Evolutionary conservation across 2,329 filamentous ascomycete species (phyloP), one percentile per base, ranked within the genome.

Genomic region (Ceratocystis alfenasii): DNA sequence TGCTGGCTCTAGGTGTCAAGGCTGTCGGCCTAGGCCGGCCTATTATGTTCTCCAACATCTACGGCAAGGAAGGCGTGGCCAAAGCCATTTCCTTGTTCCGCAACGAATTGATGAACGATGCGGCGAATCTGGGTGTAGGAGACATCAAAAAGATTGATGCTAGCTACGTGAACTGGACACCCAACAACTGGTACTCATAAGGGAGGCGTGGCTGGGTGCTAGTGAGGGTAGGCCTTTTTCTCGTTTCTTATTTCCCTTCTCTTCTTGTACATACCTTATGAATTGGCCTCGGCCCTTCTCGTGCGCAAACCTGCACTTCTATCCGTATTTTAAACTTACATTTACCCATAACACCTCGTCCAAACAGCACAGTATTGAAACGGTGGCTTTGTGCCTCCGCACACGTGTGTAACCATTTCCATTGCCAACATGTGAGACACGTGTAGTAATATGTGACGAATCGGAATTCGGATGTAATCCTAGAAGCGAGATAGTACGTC

Each of bases 11-110:
- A 15, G 77, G 77, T 8, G 77, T 77, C 65, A 74, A 74, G 69
- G 76, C 75, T 12, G 76, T 78, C 5, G 75, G 80, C 15, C 68
- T 83, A 0, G 81, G 80, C 17, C 72, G 81, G 0, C 76, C 79
- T 8, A 53, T 66, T 4, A 66, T 68, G 67, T 68, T 68, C 53
- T 61, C 78, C 68, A 83, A 82, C 72, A 71, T 80, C 59, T 83
- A 76, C 68, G 81, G 81, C 5, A 72, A 74, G 60, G 75, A 77
- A 6, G 81, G 81, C 57, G 78, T 83, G 1, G 72, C 75, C 70
- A 76, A 75, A 72, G 76, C 72, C 36, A 73, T 77, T 59, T 55
- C 72, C 7, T 74, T 83, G 10, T 72, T 83, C 69, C 81, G 79
- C 74, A 74, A 76, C 66, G 81, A 83, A 74, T 73, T 83, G 65